Base-by-base conservation (phyloP, 768 basidiomycete species). In the Lanmaoa rubissima region DNA sequence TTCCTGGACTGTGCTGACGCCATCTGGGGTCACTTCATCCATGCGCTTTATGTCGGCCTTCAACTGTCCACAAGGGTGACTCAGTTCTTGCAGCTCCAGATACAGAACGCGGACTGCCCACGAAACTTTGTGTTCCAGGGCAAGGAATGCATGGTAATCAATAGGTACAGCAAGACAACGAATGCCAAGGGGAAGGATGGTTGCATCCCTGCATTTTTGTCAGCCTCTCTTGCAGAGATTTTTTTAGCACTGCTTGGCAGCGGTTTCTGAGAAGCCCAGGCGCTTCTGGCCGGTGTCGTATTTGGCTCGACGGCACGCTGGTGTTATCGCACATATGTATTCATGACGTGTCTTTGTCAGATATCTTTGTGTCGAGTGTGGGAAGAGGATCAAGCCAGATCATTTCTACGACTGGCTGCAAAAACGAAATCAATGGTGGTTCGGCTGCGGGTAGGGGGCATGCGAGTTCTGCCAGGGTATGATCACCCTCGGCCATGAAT, bases 81-180 rank as follows among this genome's bases (percentile, higher is more conserved):
- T 0, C 55, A 60, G 3, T 51, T 60, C 9, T 1, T 60, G 1
- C 55, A 60, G 21, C 5, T 24, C 0, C 59, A 60, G 12, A 13
- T 60, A 12, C 9, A n/a, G 0, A 61, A 61, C 4, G 41, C 50
- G 2, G 60, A 59, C 3, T 3, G 46, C 0, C 32, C 53, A 0
- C 36, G 50, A 48, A 61, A 59, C 19, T 10, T 61, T 0, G 1
- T 52, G 0, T 61, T 61, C 39, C 53, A 61, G 7, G 60, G 53
- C 0, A 13, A 5, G 1, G 60, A 61, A 3, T 32, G 48, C 1
- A 3, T 60, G 1, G 13, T 34, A 0, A 21, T 61, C 0, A n/a
- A 1, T 1, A 53, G 60, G 17, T 61, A 58, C 11, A 58, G 60
- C 57, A 61, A 61, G 39, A 54, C 53, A 0, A 54, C 45, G 0